Evolutionary conservation across 495 filamentous ascomycete genomes (phyloP).

Genomic region (Hyaloscypha finlandica): DNA sequence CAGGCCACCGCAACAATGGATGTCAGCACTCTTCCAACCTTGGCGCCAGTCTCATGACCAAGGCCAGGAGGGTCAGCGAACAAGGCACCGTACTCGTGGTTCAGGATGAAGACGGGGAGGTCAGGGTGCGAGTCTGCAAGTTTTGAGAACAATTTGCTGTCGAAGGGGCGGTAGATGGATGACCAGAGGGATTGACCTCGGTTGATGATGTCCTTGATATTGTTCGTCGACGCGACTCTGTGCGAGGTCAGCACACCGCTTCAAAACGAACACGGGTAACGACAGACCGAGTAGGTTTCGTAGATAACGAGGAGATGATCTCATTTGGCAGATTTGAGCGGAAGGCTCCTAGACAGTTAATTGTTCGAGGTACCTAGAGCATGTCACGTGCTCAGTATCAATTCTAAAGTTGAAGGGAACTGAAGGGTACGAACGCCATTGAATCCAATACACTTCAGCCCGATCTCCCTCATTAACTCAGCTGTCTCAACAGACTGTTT

Average conservation of each 20-base stretch:
- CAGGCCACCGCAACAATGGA: constrained; percentile 70
- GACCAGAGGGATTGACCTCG: constrained; percentile 68
- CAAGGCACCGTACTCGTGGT: constrained; percentile 68
- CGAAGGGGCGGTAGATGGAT: constrained; percentile 71
- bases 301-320: constrained; percentile 47
- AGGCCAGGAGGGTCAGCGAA: constrained; percentile 59
- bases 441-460: constrained; percentile 81
- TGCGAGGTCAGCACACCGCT: constrained; percentile 45
- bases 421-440: constrained; percentile 54
- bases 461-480: constrained; percentile 77
- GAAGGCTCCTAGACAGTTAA: constrained; percentile 76
- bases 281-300: constrained; percentile 49
- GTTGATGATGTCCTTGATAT: constrained; percentile 50
- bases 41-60: constrained; percentile 38
- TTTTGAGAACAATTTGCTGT: constrained; percentile 65
- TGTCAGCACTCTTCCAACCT: constrained; percentile 63
- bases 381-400: constrained; percentile 4
- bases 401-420: not conserved
- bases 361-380: constrained; percentile 66
- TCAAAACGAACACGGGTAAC: constrained; percentile 46
- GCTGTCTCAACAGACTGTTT: constrained; percentile 54
- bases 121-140: constrained; percentile 73
- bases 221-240: constrained; percentile 39
- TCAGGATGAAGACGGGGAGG: constrained; percentile 73
- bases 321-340: constrained; percentile 51